Percentiles rank a stretch among this genome's conserved stretches.
Conservation (phyloP, 192 early-diverging fungal genomes). For the Kickxella alabastrina region DNA sequence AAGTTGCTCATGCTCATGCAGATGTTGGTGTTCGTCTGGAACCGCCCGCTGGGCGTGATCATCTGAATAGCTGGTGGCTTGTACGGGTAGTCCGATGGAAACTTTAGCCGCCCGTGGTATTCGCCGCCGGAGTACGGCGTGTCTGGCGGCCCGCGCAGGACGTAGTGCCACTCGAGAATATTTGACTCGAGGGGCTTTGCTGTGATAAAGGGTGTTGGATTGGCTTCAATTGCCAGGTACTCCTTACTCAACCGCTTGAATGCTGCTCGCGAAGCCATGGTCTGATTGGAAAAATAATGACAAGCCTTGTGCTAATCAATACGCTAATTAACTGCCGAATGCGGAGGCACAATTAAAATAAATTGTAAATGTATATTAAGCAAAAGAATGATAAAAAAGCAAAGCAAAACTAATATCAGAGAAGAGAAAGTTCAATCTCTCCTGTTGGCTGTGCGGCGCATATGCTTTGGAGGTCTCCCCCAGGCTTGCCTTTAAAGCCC, state of each 20-base stretch:
- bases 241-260: constrained; percentile 77
- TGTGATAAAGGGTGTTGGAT: constrained; percentile 83
- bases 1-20: constrained; percentile 98
- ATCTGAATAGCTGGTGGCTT: constrained; percentile 84
- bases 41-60: constrained; percentile 82
- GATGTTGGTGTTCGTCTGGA: constrained; percentile 85
- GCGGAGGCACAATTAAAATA: no score
- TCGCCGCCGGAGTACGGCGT: constrained; percentile 90
- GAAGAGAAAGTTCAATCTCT: no score
- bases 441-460: no score
- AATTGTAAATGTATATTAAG: no score
- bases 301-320: no score
- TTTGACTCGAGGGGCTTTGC: constrained; percentile 91
- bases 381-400: no score
- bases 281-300: no score
- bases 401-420: no score
- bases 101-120: constrained; percentile 85
- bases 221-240: constrained; percentile 69
- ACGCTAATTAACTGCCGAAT: no score
- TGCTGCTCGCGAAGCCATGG: constrained; percentile 79
- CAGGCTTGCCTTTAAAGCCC: no score
- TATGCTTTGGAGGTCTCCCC: no score
- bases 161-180: constrained; percentile 99
- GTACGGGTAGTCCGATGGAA: constrained; percentile 95
- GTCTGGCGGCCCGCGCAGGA: constrained; percentile 93